A percentile compares a stretch with the other conserved stretches of the same genome.
phyloP scores from a whole-genome alignment of 2,329 filamentous ascomycete genomes.

The Fonsecaea monophora region DNA sequence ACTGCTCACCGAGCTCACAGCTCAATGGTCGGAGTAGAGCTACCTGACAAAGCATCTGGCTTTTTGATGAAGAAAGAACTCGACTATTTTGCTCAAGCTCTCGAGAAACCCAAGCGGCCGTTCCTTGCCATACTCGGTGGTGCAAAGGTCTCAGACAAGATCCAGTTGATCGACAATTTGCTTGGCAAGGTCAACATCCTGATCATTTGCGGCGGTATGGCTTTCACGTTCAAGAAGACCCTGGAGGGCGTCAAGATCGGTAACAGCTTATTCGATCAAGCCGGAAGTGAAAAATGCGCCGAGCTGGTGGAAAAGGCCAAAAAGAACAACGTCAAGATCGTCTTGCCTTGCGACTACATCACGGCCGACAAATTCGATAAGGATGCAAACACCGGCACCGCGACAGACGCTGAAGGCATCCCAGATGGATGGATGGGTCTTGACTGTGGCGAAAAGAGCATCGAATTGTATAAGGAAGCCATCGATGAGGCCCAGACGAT shows the following conservation, averaged over 20 bases:
- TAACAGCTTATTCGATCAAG: constrained; percentile 89
- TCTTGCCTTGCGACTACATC: constrained; percentile 92
- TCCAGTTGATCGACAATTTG: constrained; percentile 98
- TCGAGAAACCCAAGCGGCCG: constrained; percentile 89
- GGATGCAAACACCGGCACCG: constrained; percentile 79
- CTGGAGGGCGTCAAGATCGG: constrained; percentile 89
- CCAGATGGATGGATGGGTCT: constrained; percentile 98
- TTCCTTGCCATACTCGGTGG: constrained; percentile 99
- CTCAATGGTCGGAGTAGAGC: constrained; percentile 96
- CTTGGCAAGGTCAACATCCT: constrained; percentile 97
- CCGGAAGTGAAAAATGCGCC: constrained; percentile 87
- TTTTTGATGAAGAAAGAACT: constrained; percentile 99
- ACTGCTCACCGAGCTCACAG: constrained; percentile 98
- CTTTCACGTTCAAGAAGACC: constrained; percentile 99
- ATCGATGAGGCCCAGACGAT: constrained; percentile 93
- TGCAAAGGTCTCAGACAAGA: constrained; percentile 99
- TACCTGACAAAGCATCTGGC: constrained; percentile 94
- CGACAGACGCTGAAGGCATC: constrained; percentile 86
- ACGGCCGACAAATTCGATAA: constrained; percentile 93
- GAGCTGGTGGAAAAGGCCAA: constrained; percentile 93
- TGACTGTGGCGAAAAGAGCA: constrained; percentile 87
- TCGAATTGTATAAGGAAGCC: constrained; percentile 85
- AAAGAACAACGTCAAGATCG: constrained; percentile 93
- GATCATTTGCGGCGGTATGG: constrained; percentile 97
- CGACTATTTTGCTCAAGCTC: constrained; percentile 97